A percentile compares a stretch with the other conserved stretches of the same genome.
These are phyloP conservation scores for Exophiala spinifera DNA, from an alignment of 2,329 filamentous ascomycete species.

Conservation along the genomic window DNA sequence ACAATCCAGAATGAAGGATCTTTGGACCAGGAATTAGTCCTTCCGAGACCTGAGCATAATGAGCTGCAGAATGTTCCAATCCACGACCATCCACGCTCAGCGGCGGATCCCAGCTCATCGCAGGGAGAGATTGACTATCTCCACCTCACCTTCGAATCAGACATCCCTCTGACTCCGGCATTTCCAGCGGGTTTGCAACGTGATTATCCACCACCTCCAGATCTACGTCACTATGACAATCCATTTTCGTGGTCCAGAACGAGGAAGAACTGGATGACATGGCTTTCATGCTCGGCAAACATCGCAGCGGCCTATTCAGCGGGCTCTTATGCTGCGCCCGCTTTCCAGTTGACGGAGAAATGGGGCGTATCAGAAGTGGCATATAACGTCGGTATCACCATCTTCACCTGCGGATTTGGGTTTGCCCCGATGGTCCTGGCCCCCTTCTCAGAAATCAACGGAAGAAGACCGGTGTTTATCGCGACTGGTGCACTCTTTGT, in stretches of 20 bases:
- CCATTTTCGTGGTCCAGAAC: slow-evolving; percentile 70
- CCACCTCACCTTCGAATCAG: slow-evolving; percentile 26
- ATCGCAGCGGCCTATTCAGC: slow-evolving; percentile 75
- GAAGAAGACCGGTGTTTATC: slow-evolving; percentile 78
- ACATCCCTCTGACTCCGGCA: slow-evolving; percentile 21
- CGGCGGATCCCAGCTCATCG: background rate
- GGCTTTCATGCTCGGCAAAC: slow-evolving; percentile 72
- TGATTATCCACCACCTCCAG: slow-evolving; percentile 44
- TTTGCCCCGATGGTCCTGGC: slow-evolving; percentile 84
- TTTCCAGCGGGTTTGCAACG: slow-evolving; percentile 10
- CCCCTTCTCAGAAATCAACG: slow-evolving; percentile 84
- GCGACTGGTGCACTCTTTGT: slow-evolving; percentile 71
- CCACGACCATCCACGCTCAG: slow-evolving; percentile 1
- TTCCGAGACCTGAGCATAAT: slow-evolving; percentile 2
- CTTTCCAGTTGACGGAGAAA: slow-evolving; percentile 61
- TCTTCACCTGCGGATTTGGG: slow-evolving; percentile 78
- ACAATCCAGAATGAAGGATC: slow-evolving; percentile 1
- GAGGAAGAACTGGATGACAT: slow-evolving; percentile 70
- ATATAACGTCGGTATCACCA: slow-evolving; percentile 67
- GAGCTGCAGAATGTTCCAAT: slow-evolving; percentile 10
- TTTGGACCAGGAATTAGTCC: background rate
- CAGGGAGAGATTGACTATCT: slow-evolving; percentile 21
- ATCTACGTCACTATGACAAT: slow-evolving; percentile 64
- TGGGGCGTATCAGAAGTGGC: slow-evolving; percentile 64
- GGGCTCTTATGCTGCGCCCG: slow-evolving; percentile 72